Evolutionary conservation across 768 basidiomycete species (phyloP), one percentile per base, ranked within the genome.

Genomic region (Boletus subparvulus): DNA sequence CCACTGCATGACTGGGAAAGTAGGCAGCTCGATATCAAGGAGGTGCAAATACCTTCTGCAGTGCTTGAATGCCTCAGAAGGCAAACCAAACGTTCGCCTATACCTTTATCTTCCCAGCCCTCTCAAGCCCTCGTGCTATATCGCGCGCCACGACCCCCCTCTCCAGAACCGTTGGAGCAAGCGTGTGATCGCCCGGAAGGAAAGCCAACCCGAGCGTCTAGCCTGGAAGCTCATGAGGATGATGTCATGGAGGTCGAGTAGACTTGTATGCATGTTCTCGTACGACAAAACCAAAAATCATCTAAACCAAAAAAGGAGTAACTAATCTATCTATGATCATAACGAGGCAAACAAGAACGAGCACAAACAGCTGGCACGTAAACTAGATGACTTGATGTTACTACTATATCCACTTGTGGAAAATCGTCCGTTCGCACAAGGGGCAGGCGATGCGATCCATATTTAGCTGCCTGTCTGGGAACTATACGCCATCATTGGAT

Each of bases 171-270:
- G 12, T 9, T 3, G 14, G 55, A 40, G 19, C 28, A 10, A 4
- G 19, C 16, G 35, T 52, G 63, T 35, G 50, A 60, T 12, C 48
- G 57, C 36, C 49, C 6, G 14, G 33, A 39, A 42, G 43, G 2
- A 11, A 10, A 64, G 11, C 8, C 30, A 17, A 19, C 19, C 3
- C 8, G 3, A 21, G 35, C 48, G 24, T 19, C 50, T 9, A 16
- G 28, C 51, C 2, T 50, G n/a, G 44, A 49, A 6, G 42, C 39
- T 33, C 52, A 50, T 1, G 63, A 61, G 57, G 77, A 77, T 21
- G 77, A 82, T 69, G 78, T 76, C 30, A 85, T 85, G 83, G 83
- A 85, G 58, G 69, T 83, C 26, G 83, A 83, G 49, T 60, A 65
- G 58, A 55, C 50, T 46, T 33, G 36, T 43, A 33, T 45, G 35